Base-by-base conservation (phyloP, 2,329 filamentous ascomycete species). In the Nectriaceae sp. region DNA sequence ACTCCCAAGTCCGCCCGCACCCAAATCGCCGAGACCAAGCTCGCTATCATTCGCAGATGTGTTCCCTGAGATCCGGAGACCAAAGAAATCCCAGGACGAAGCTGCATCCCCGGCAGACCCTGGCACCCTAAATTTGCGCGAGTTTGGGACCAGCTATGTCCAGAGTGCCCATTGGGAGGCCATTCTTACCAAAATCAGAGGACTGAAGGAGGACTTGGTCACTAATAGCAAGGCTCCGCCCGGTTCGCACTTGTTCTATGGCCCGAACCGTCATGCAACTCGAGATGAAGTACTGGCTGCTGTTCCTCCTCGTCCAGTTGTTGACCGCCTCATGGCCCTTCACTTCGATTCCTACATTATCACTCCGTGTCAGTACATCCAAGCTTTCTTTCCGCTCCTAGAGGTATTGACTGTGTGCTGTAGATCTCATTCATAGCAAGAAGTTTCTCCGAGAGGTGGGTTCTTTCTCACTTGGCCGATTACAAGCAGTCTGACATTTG, bases 241-340 rank as follows among this genome's bases (percentile, higher is more conserved):
- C 18, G 49, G 52, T 41, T 50, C 52, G 21, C 52, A 52, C 15
- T 46, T 54, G 29, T 52, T 54, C 26, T 54, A 54, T 46, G 52
- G 46, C 6, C 49, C 46, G 21, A 50, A 45, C 26, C 46, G 43
- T 37, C 52, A 52, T 40, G 52, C 49, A 31, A 52, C 49, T 19
- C 40, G 44, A 39, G 52, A 52, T 41, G 46, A 54, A 16, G 31
- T 54, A 43, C 26, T 54, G 22, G 43, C 49, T 39, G 40, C 33
- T 41, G 41, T 54, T 52, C 52, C 52, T 45, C 16, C 44, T 43
- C 52, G 52, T 42, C 42, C 41, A 39, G 49, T 52, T 43, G 52
- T 52, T 45, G 52, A 54, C 44, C 52, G 49, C 11, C 41, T 54
- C 22, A 47, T 54, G 40, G 46, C 52, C 21, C 41, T 47, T 41